Evolutionary conservation across 148 eudicot genomes (phyloP).

Genomic region (Diospyros kaki): DNA sequence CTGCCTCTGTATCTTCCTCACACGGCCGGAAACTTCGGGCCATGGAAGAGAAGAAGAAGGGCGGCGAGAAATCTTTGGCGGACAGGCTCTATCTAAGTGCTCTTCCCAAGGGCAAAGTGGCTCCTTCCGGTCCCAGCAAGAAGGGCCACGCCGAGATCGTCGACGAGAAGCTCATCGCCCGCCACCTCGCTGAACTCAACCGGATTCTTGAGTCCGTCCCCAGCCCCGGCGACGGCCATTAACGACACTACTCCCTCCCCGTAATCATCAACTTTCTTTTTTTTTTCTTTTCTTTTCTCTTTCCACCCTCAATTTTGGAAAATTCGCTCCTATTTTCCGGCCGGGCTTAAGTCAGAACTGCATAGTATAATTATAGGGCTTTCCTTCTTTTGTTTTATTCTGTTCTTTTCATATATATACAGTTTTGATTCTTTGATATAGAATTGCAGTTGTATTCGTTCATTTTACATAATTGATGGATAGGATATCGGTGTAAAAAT

Average conservation of each 20-base stretch:
- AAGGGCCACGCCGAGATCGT: slow-evolving; percentile 18
- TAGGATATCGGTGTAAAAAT: too few relatives aligned
- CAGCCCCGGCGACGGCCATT: slow-evolving; percentile 52
- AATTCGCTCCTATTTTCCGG: not conserved
- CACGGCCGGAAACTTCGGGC: slow-evolving; percentile 13
- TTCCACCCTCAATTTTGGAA: not conserved
- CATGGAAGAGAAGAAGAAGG: not conserved
- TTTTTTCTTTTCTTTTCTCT: not conserved
- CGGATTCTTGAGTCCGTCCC: slow-evolving; percentile 45
- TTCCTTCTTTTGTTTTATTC: not conserved
- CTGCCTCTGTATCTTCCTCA: slow-evolving; percentile 8
- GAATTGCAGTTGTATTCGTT: not conserved
- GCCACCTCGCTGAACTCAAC: slow-evolving; percentile 29
- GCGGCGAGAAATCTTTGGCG: not conserved
- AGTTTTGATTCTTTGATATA: slow-evolving; percentile 1
- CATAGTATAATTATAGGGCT: not conserved
- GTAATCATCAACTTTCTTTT: not conserved
- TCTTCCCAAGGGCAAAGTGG: slow-evolving; percentile 31
- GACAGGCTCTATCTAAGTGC: slow-evolving; percentile 12
- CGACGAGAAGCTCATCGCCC: slow-evolving; percentile 24
- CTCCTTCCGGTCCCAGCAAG: slow-evolving; percentile 28
- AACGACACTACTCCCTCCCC: not conserved
- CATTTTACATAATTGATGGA: not conserved
- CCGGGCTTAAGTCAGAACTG: not conserved
- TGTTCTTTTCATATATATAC: not conserved